Conservation (phyloP, 2,329 filamentous ascomycete genomes). For the Aspergillus terreus region DNA sequence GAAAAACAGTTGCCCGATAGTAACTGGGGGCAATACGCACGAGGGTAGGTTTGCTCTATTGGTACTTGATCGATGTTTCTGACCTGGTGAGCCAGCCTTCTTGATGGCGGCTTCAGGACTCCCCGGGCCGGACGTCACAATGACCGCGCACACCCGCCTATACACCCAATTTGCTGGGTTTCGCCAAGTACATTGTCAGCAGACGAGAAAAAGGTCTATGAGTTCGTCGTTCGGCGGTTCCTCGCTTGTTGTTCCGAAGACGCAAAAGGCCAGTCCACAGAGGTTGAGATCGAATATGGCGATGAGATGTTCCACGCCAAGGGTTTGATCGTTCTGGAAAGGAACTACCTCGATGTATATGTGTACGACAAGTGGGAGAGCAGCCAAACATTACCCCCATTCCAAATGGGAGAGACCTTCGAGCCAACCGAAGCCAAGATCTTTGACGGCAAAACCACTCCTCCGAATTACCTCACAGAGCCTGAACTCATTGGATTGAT, state of each 20-base stretch:
- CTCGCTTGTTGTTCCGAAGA: slow-evolving; percentile 95
- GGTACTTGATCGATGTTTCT: slow-evolving; percentile 1
- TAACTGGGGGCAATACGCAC: slow-evolving; percentile 78
- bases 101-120: slow-evolving; percentile 72
- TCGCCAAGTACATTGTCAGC: slow-evolving; percentile 57
- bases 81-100: slow-evolving; percentile 45
- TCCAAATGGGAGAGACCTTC: slow-evolving; percentile 75
- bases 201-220: slow-evolving; percentile 75
- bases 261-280: slow-evolving; percentile 79
- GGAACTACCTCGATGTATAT: slow-evolving; percentile 94
- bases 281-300: slow-evolving; percentile 80
- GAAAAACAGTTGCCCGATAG: slow-evolving; percentile 77
- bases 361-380: slow-evolving; percentile 96
- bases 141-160: slow-evolving; percentile 95
- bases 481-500: slow-evolving; percentile 93
- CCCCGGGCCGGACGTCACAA: slow-evolving; percentile 83
- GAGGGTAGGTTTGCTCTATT: slow-evolving; percentile 41
- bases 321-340: slow-evolving; percentile 78
- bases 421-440: slow-evolving; percentile 86
- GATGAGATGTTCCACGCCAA: slow-evolving; percentile 77
- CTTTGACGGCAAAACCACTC: slow-evolving; percentile 81
- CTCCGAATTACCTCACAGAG: slow-evolving; percentile 86
- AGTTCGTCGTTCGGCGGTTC: slow-evolving; percentile 88
- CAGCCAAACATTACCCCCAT: slow-evolving; percentile 75
- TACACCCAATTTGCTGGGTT: slow-evolving; percentile 89